phyloP scores from a whole-genome alignment of 2,329 filamentous ascomycete species.

The Sporothrix globosa region DNA sequence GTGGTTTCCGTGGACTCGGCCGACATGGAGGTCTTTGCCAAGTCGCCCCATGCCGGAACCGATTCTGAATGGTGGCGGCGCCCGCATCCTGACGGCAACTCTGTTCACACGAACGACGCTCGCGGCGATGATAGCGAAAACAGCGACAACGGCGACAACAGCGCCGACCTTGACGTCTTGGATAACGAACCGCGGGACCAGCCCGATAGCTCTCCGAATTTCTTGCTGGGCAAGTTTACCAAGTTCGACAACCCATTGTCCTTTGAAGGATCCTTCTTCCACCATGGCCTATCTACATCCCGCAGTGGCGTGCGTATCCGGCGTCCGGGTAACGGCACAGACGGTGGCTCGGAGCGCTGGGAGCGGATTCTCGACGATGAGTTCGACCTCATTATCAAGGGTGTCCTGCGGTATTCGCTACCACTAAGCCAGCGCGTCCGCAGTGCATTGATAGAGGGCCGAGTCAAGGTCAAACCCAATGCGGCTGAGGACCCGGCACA shows the following conservation, averaged over 20 bases:
- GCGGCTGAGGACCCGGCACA: conserved; percentile 58
- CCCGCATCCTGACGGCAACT: conserved; percentile 38
- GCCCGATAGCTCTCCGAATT: conserved; percentile 72
- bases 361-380: conserved; percentile 87
- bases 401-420: conserved; percentile 80
- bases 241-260: conserved; percentile 84
- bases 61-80: conserved; percentile 64
- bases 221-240: conserved; percentile 87
- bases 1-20: conserved; percentile 83
- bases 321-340: conserved; percentile 85
- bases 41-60: conserved; percentile 82
- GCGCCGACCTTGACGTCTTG: conserved; percentile 42
- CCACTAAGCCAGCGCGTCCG: conserved; percentile 64
- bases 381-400: conserved; percentile 90
- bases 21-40: conserved; percentile 91
- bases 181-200: conserved; percentile 56
- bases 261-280: conserved; percentile 89
- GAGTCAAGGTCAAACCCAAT: conserved; percentile 64
- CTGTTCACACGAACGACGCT: background rate
- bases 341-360: conserved; percentile 84
- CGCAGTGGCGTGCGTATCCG: conserved; percentile 80
- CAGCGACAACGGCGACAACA: conserved; percentile 35
- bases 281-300: conserved; percentile 70
- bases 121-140: conserved; percentile 35
- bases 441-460: conserved; percentile 63